phyloP scores from a whole-genome alignment of 2,329 filamentous ascomycete genomes.

The Herpotrichia juniperi region DNA sequence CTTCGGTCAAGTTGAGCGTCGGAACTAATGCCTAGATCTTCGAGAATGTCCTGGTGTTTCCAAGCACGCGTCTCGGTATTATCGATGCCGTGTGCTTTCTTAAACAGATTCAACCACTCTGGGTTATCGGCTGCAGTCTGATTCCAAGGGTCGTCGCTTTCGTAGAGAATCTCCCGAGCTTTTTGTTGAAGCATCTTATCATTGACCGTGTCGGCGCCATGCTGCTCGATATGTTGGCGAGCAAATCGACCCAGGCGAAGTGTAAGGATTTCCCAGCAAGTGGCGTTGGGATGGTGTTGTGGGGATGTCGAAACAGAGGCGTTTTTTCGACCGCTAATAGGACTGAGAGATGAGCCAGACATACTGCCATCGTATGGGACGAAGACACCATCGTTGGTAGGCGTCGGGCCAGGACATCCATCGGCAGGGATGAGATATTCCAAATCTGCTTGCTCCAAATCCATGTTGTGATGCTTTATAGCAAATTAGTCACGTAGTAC shows the following conservation, averaged over 20 bases:
- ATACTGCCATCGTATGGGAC: conserved; percentile 20
- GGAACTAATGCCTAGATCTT: conserved; percentile 39
- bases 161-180: conserved; percentile 56
- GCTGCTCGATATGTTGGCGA: conserved; percentile 44
- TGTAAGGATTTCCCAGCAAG: conserved; percentile 58
- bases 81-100: conserved; percentile 54
- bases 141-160: conserved; percentile 57
- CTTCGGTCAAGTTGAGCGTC: conserved; percentile 31
- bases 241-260: conserved; percentile 54
- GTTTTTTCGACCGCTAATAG: conserved; percentile 16
- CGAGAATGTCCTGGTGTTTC: conserved; percentile 33
- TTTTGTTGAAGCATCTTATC: conserved; percentile 58
- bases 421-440: conserved; percentile 33
- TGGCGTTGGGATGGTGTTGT: conserved; percentile 35
- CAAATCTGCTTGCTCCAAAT: conserved; percentile 25
- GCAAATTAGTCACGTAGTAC: background rate
- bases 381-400: conserved; percentile 11
- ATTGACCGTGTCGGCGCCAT: conserved; percentile 46
- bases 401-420: conserved; percentile 4
- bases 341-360: conserved; percentile 15
- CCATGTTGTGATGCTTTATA: conserved; percentile 20
- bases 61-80: conserved; percentile 7
- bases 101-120: conserved; percentile 57
- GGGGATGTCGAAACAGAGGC: background rate
- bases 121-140: conserved; percentile 47